Evolutionary conservation across 805 yeast genomes (phyloP), one percentile per base, ranked within the genome.

Genomic region (Kuraishia ogatae): DNA sequence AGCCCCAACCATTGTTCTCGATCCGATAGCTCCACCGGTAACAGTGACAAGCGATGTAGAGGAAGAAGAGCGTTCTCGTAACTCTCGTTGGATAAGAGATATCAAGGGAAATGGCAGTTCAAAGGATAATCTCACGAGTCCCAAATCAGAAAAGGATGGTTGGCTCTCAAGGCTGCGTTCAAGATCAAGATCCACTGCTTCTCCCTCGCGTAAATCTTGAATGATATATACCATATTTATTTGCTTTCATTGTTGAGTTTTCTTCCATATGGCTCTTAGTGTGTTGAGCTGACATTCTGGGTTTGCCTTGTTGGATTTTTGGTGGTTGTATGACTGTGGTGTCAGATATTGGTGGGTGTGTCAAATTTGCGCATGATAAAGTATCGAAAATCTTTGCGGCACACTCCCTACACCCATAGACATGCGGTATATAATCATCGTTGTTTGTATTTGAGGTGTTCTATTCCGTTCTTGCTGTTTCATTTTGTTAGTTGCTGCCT

Each of bases 121-220:
- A 19, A 47, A n/a, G 24, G 49, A 47, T 20, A n/a, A 10, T 22
- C 43, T 35, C 17, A 8, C 13, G 17, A 35, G 43, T 15, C 43
- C 43, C 43, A 35, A 35, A 17, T 35, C 43, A 8, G 43, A 26
- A 26, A 26, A 26, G 29, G 29, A 35, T 35, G 43, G 43, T 15
- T 47, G 49, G 49, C 19, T 47, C 24, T 20, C 49, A 47, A 47
- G 49, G 49, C 24, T 47, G 24, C 49, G 49, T 21, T 47, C 49
- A 11, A 47, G 49, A 15, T 47, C 49, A n/a, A 47, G 49, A 47
- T 47, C 49, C 15, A 47, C 49, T 2, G 24, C 49, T 7, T 47
- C 49, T n/a, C 49, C 24, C 19, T 22, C 22, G 22, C 24, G 24
- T 8, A 21, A 47, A 5, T 47, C 49, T 47, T 47, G 15, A 20